A percentile compares a stretch with the other conserved stretches of the same genome.
Conservation (phyloP, 2,329 filamentous ascomycete genomes). For the Beauveria varroae region DNA sequence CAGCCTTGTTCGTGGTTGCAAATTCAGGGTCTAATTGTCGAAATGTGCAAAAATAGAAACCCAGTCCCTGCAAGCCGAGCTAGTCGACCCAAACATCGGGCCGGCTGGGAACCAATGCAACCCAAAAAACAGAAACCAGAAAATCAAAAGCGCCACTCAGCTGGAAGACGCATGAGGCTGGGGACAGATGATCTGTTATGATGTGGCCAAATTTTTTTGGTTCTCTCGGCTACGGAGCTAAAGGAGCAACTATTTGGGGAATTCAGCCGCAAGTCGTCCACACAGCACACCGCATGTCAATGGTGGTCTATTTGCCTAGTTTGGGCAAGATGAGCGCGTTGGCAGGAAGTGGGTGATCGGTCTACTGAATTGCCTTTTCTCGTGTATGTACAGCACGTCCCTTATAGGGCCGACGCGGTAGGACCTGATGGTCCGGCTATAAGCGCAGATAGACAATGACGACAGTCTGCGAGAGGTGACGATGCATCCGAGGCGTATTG, state of each 20-base stretch:
- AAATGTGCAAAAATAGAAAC: background rate
- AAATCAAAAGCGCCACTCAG: background rate
- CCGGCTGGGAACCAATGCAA: background rate
- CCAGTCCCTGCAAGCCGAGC: background rate
- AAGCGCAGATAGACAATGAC: background rate
- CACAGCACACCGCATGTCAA: background rate
- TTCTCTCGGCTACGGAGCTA: background rate
- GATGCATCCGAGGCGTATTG: no score
- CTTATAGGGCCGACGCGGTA: background rate
- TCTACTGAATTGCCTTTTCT: background rate
- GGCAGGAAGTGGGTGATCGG: background rate
- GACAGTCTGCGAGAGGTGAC: no score
- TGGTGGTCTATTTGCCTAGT: background rate
- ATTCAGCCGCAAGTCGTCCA: background rate
- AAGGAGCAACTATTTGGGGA: background rate
- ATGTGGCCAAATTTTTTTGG: background rate
- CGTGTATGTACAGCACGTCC: constrained; percentile 5
- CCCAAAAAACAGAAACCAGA: background rate
- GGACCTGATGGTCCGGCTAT: background rate
- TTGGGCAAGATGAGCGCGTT: background rate
- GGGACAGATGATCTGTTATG: background rate
- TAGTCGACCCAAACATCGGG: background rate
- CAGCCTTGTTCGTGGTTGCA: background rate
- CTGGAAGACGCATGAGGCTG: constrained; percentile 1
- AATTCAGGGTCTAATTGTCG: background rate